Evolutionary conservation across 2,329 filamentous ascomycete genomes (phyloP).

Genomic region (Penicillium griseofulvum): DNA sequence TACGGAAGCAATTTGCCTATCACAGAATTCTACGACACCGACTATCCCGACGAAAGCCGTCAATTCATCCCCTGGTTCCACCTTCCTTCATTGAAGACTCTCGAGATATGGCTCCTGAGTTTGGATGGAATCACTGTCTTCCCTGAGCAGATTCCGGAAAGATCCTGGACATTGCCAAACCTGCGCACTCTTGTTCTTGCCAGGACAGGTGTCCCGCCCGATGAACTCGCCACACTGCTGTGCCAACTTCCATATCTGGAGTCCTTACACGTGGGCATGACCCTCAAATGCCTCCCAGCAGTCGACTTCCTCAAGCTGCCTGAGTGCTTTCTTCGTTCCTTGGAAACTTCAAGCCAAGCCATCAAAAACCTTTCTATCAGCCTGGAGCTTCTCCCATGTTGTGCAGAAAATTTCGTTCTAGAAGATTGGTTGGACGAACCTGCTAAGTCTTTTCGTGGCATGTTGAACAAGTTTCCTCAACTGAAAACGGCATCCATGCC

Average conservation of each 20-base stretch:
- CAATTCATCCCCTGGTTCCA: conserved; percentile 8
- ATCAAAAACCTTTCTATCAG: not conserved
- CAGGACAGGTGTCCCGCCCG: not conserved
- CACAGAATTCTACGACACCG: not conserved
- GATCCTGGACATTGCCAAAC: not conserved
- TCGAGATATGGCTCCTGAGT: conserved; percentile 6
- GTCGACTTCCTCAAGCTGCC: not conserved
- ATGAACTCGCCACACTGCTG: not conserved
- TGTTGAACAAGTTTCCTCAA: not conserved
- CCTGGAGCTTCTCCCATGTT: not conserved
- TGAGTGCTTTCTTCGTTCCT: not conserved
- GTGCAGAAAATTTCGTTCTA: not conserved
- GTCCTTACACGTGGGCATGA: not conserved
- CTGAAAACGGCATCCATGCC: not conserved
- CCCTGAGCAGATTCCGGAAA: not conserved
- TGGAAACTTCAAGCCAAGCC: not conserved
- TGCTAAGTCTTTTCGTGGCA: not conserved
- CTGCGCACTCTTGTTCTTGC: not conserved
- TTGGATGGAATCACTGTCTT: not conserved
- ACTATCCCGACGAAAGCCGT: too few relatives aligned
- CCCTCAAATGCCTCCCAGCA: not conserved
- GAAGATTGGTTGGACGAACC: too few relatives aligned
- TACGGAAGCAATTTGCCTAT: conserved; percentile 3
- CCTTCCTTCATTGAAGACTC: conserved; percentile 2
- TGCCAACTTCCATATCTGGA: not conserved